phyloP scores from a whole-genome alignment of 2,329 filamentous ascomycete species.

The Clonostachys rhizophaga region DNA sequence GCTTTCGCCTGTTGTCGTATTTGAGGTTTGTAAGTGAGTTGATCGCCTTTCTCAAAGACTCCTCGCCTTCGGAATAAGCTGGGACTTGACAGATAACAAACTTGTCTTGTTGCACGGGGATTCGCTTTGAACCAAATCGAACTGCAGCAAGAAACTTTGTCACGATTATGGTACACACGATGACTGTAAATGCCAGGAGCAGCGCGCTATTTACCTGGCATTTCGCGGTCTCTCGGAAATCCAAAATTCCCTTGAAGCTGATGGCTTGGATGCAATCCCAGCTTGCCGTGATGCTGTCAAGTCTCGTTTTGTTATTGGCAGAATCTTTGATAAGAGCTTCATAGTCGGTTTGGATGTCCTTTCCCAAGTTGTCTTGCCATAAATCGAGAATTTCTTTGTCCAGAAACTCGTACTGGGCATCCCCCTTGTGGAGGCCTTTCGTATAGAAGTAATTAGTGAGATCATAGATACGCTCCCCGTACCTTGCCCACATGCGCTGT shows the following conservation, averaged over 20 bases:
- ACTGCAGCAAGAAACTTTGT: constrained; percentile 91
- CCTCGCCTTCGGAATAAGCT: constrained; percentile 96
- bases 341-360: constrained; percentile 68
- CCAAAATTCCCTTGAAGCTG: constrained; percentile 77
- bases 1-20: constrained; percentile 97
- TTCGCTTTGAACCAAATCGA: constrained; percentile 87
- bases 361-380: constrained; percentile 72
- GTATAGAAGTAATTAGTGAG: constrained; percentile 90
- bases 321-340: constrained; percentile 43
- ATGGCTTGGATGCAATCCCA: constrained; percentile 77
- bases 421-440: constrained; percentile 48
- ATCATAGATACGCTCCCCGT: constrained; percentile 77
- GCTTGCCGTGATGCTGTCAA: constrained; percentile 54
- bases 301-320: constrained; percentile 44
- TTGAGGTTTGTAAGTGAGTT: constrained; percentile 92
- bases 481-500: constrained; percentile 73
- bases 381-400: constrained; percentile 61
- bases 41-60: constrained; percentile 85
- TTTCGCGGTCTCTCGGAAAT: constrained; percentile 72
- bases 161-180: constrained; percentile 74
- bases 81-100: constrained; percentile 98
- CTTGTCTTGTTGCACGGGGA: constrained; percentile 89
- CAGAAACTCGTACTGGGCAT: constrained; percentile 64
- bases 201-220: constrained; percentile 92
- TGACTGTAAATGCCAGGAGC: constrained; percentile 76